Base-by-base conservation (phyloP, 371 early-diverging fungal species). In the Astathelohania contejeani region DNA sequence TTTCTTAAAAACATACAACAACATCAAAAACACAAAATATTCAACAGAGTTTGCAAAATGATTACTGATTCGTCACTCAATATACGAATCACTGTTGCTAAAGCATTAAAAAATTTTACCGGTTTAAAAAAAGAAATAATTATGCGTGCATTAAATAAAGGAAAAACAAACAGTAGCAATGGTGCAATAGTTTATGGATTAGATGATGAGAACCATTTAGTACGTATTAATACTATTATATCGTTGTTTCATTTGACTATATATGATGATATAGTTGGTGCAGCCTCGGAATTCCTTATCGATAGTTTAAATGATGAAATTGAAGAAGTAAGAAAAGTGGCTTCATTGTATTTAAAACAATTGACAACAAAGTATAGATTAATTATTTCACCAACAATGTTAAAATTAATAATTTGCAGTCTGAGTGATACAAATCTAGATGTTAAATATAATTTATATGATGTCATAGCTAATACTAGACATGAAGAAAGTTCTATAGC, bases 131-230 rank as follows among this genome's bases (percentile, higher is more conserved):
- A n/a, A n/a, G n/a, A n/a, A n/a, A n/a, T n/a, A n/a, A n/a, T n/a
- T n/a, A n/a, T n/a, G n/a, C n/a, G n/a, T n/a, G n/a, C n/a, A n/a
- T n/a, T n/a, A n/a, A n/a, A n/a, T n/a, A n/a, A n/a, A n/a, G n/a
- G n/a, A n/a, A n/a, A n/a, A n/a, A n/a, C n/a, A n/a, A n/a, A 35
- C 14, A 35, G 14, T 35, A 35, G 35, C 35, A 35, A 35, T 14
- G 35, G 35, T 35, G 35, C 35, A 35, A 35, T 35, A 35, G 14
- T 35, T 35, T 14, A 35, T 35, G 35, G 35, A 35, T 35, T 35
- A 35, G 35, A 35, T 9, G 35, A 35, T 35, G 35, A 35, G 14
- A 35, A 35, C 35, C 6, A 6, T 9, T 6, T 9, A 35, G 35
- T 35, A 6, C 6, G 35, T 9, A 9, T 35, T 9, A 35, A 35